These are phyloP conservation scores for Nakaseomyces delphensis DNA, from an alignment of 1,139 yeast species.

Conservation along the genomic window DNA sequence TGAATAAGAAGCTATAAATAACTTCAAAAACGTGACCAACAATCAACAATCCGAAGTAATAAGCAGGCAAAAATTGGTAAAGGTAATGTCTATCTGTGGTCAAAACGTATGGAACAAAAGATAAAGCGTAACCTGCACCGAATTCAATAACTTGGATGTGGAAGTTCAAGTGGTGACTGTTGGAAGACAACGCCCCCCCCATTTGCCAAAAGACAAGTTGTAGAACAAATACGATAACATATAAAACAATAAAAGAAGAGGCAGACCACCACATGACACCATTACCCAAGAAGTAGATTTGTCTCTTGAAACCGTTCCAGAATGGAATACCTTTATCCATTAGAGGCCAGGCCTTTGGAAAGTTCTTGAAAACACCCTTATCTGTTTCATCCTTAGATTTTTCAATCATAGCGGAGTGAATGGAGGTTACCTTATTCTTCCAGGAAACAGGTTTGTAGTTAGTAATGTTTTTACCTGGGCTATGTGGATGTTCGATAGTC, in stretches of 20 bases:
- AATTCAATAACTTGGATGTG: slow-evolving; percentile 62
- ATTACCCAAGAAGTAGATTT: slow-evolving; percentile 84
- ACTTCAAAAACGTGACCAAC: slow-evolving; percentile 77
- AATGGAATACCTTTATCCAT: slow-evolving; percentile 88
- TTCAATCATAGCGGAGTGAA: slow-evolving; percentile 81
- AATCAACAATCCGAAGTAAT: slow-evolving; percentile 79
- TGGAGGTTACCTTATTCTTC: slow-evolving; percentile 63
- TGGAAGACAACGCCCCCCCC: slow-evolving; percentile 42
- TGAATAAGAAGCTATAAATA: slow-evolving; percentile 41
- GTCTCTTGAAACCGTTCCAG: slow-evolving; percentile 73
- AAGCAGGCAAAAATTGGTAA: slow-evolving; percentile 87
- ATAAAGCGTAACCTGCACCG: slow-evolving; percentile 74
- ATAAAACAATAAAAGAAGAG: slow-evolving; percentile 49
- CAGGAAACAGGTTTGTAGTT: slow-evolving; percentile 59
- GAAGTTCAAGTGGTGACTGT: slow-evolving; percentile 57
- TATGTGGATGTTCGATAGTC: slow-evolving; percentile 45
- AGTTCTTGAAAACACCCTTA: slow-evolving; percentile 80
- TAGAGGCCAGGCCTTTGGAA: slow-evolving; percentile 85
- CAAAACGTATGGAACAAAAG: slow-evolving; percentile 77
- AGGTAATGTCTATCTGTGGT: slow-evolving; percentile 93
- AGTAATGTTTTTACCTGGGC: slow-evolving; percentile 39
- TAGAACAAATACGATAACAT: slow-evolving; percentile 44
- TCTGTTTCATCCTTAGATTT: slow-evolving; percentile 37
- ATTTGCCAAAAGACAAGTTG: slow-evolving; percentile 72
- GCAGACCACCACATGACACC: slow-evolving; percentile 85